phyloP scores from a whole-genome alignment of 2,329 filamentous ascomycete species.

The Beauveria australis region DNA sequence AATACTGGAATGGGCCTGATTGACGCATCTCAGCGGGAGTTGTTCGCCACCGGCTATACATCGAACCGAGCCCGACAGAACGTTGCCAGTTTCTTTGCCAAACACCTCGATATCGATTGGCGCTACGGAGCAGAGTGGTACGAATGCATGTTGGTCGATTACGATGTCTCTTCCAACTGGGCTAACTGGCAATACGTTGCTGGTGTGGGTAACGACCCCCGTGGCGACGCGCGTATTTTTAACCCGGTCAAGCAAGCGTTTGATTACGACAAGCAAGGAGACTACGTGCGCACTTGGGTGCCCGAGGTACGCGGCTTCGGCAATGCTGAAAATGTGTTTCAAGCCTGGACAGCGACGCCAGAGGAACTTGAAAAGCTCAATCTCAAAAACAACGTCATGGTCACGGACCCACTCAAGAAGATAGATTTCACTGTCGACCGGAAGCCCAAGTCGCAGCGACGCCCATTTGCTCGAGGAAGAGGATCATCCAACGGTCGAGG shows the following conservation, averaged over 20 bases:
- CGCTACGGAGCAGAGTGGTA: constrained; percentile 77
- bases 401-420: constrained; percentile 55
- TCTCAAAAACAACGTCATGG: constrained; percentile 53
- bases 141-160: constrained; percentile 65
- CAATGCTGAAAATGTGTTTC: constrained; percentile 54
- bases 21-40: constrained; percentile 67
- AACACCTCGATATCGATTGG: constrained; percentile 71
- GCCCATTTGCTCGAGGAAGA: constrained; percentile 19
- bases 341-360: constrained; percentile 56
- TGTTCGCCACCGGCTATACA: constrained; percentile 69
- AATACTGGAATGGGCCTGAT: constrained; percentile 69
- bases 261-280: constrained; percentile 64
- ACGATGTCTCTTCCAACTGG: constrained; percentile 71
- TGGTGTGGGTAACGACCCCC: constrained; percentile 71
- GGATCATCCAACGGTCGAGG: constrained; percentile 13
- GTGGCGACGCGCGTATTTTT: constrained; percentile 64
- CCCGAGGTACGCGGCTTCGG: constrained; percentile 53
- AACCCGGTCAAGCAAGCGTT: constrained; percentile 75
- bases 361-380: constrained; percentile 50
- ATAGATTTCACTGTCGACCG: constrained; percentile 56
- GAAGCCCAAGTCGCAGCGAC: constrained; percentile 28
- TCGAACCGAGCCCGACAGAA: constrained; percentile 71
- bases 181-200: constrained; percentile 77
- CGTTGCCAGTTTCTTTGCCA: constrained; percentile 64
- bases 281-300: constrained; percentile 67